Conservation (phyloP, 192 early-diverging fungal genomes). For the Chytriomyces sp. region DNA sequence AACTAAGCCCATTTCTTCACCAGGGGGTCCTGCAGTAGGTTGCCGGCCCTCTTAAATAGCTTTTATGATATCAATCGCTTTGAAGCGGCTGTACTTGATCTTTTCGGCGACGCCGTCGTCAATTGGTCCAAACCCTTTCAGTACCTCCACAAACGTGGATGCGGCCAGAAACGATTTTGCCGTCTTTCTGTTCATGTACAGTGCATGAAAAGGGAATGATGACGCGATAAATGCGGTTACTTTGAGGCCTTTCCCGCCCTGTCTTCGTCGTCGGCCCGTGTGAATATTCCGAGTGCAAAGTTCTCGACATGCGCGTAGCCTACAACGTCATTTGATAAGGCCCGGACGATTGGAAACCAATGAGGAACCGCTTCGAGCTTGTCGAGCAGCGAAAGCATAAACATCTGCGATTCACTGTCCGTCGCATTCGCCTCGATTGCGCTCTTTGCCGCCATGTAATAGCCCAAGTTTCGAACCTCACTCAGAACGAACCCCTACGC, state of each 20-base stretch:
- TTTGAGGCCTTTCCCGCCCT: slow-evolving; percentile 74
- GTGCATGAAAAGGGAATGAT: too few relatives aligned
- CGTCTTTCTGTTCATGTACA: too few relatives aligned
- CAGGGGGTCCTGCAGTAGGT: slow-evolving; percentile 54
- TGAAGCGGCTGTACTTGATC: slow-evolving; percentile 95
- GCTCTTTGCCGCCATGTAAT: slow-evolving; percentile 81
- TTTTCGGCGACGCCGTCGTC: slow-evolving; percentile 67
- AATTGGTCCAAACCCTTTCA: slow-evolving; percentile 76
- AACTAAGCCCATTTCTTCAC: too few relatives aligned
- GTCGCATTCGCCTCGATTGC: slow-evolving; percentile 64
- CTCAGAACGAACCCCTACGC: neutral
- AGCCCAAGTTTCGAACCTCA: slow-evolving; percentile 49
- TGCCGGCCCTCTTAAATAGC: slow-evolving; percentile 83
- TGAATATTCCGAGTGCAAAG: slow-evolving; percentile 89
- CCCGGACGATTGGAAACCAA: slow-evolving; percentile 50
- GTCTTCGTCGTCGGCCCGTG: slow-evolving; percentile 91
- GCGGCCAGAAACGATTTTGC: slow-evolving; percentile 85
- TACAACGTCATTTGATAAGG: slow-evolving; percentile 73
- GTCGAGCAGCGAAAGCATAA: slow-evolving; percentile 71
- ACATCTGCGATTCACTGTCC: slow-evolving; percentile 59
- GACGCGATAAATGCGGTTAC: too few relatives aligned
- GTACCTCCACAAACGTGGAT: slow-evolving; percentile 84
- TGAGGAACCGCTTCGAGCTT: slow-evolving; percentile 72
- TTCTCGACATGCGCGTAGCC: slow-evolving; percentile 82
- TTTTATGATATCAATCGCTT: slow-evolving; percentile 92